phyloP scores from a whole-genome alignment of 2,329 filamentous ascomycete species.

The Shiraia sp. region DNA sequence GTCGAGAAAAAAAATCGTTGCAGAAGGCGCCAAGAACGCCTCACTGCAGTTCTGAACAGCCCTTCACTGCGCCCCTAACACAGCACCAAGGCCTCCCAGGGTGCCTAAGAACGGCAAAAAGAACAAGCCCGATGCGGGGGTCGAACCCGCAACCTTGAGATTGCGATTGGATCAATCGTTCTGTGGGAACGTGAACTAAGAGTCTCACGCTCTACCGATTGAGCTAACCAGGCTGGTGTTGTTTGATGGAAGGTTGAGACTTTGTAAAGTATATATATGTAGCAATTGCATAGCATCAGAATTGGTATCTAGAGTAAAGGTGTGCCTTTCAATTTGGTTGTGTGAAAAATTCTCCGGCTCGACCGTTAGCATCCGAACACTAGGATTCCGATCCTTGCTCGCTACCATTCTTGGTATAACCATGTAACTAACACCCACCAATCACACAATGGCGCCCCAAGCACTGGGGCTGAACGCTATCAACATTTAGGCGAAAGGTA shows the following conservation, averaged over 20 bases:
- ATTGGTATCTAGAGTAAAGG: not conserved
- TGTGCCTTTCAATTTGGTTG: not conserved
- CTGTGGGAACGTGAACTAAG: conserved; percentile 32
- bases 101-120: too few species aligned
- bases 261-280: conserved; percentile 1
- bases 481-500: not conserved
- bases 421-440: too few species aligned
- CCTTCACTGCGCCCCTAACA: too few species aligned
- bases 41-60: too few species aligned
- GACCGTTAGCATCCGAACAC: too few species aligned
- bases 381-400: too few species aligned
- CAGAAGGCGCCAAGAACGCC: too few species aligned
- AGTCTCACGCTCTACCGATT: conserved; percentile 50
- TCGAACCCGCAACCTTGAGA: conserved; percentile 52
- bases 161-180: conserved; percentile 32
- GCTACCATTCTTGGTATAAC: too few species aligned
- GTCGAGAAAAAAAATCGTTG: too few species aligned
- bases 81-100: too few species aligned
- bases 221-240: conserved; percentile 27
- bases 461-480: not conserved
- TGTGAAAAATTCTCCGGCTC: too few species aligned
- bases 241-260: conserved; percentile 12
- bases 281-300: not conserved
- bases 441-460: too few species aligned
- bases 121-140: conserved; percentile 44